Evolutionary conservation across 1,139 yeast genomes (phyloP).

Genomic region (Zygotorulaspora mrakii): DNA sequence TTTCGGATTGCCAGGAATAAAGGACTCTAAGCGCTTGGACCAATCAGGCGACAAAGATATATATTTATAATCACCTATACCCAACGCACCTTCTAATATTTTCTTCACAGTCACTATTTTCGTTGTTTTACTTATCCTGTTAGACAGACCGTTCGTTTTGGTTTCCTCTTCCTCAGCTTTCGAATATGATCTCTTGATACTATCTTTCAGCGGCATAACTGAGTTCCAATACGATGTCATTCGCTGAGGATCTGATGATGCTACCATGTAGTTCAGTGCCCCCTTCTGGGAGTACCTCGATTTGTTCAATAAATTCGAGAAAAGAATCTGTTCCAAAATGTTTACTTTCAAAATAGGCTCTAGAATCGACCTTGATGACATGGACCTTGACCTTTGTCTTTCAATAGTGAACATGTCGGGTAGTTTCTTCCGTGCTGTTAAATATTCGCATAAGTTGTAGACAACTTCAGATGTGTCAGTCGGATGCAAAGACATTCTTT

Average conservation of each 20-base stretch:
- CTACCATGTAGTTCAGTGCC: slow-evolving; percentile 27
- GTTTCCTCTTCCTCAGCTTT: neutral
- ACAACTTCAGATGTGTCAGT: slow-evolving; percentile 24
- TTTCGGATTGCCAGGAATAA: slow-evolving; percentile 29
- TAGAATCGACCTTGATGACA: slow-evolving; percentile 44
- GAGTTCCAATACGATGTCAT: slow-evolving; percentile 43
- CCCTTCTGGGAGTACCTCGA: slow-evolving; percentile 28
- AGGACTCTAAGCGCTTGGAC: slow-evolving; percentile 35
- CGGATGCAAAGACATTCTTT: slow-evolving; percentile 19
- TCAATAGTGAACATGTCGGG: slow-evolving; percentile 50
- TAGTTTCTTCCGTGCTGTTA: slow-evolving; percentile 10
- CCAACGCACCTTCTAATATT: slow-evolving; percentile 11
- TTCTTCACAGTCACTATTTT: slow-evolving; percentile 12
- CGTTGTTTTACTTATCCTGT: slow-evolving; percentile 10
- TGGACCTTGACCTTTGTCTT: slow-evolving; percentile 51
- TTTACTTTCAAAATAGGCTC: slow-evolving; percentile 52
- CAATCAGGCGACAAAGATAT: slow-evolving; percentile 24
- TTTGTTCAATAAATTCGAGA: slow-evolving; percentile 36
- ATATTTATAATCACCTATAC: slow-evolving; percentile 12
- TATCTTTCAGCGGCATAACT: slow-evolving; percentile 7
- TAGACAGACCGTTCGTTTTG: neutral
- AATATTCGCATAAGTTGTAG: slow-evolving; percentile 16
- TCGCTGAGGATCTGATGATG: slow-evolving; percentile 40
- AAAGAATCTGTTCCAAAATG: slow-evolving; percentile 50
- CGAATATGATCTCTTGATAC: neutral